Percentiles rank a stretch among this genome's conserved stretches.
Conservation (phyloP, 2,329 filamentous ascomycete species). For the Fusarium coicis region DNA sequence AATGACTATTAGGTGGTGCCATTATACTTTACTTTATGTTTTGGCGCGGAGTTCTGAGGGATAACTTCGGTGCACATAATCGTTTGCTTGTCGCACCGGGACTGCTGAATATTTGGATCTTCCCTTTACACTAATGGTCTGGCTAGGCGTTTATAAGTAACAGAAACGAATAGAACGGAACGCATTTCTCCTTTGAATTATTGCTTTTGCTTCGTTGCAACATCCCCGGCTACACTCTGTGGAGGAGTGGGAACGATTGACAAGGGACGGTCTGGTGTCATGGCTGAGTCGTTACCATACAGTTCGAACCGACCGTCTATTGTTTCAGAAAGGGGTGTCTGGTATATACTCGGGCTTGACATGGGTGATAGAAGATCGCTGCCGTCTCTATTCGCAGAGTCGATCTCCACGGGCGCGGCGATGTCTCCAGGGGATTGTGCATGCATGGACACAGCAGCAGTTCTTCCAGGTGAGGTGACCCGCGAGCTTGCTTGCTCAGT, state of each 20-base stretch:
- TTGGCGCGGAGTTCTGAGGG: constrained; percentile 42
- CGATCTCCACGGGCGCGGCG: constrained; percentile 65
- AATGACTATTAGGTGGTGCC: constrained; percentile 22
- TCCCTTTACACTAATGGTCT: constrained; percentile 39
- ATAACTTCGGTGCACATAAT: constrained; percentile 35
- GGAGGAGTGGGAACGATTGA: constrained; percentile 43
- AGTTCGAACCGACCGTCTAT: constrained; percentile 56
- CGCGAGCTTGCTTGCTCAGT: constrained; percentile 50
- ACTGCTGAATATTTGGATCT: constrained; percentile 37
- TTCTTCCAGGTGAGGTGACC: constrained; percentile 47
- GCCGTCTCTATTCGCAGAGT: constrained; percentile 46
- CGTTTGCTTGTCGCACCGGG: constrained; percentile 30
- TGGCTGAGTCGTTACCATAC: constrained; percentile 51
- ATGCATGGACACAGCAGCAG: constrained; percentile 54
- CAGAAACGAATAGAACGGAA: constrained; percentile 34
- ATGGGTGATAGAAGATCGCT: constrained; percentile 33
- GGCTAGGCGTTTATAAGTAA: constrained; percentile 45
- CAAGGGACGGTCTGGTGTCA: constrained; percentile 24
- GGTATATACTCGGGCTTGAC: constrained; percentile 33
- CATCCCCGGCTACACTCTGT: constrained; percentile 31
- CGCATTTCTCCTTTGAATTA: constrained; percentile 15
- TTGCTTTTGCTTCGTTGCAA: constrained; percentile 9
- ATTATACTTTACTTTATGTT: constrained; percentile 21
- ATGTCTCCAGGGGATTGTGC: constrained; percentile 63
- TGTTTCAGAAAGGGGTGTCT: constrained; percentile 41